Conservation (phyloP, 495 filamentous ascomycete genomes). For the Glonium stellatum region DNA sequence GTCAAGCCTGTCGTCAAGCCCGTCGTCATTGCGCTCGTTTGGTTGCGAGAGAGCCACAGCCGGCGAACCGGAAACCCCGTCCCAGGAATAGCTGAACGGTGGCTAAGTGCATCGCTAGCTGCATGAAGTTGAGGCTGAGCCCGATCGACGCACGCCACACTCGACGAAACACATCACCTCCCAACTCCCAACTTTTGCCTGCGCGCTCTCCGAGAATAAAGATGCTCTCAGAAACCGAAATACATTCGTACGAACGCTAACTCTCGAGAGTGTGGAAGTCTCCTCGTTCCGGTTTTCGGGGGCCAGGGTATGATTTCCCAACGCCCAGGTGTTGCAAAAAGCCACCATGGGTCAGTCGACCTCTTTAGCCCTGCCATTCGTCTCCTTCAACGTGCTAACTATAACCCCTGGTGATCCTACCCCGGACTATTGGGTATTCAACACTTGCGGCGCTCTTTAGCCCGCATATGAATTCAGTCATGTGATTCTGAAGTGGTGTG, state of each 20-base stretch:
- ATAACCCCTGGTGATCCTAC: background rate
- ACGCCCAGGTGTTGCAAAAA: slow-evolving; percentile 13
- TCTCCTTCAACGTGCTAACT: slow-evolving; percentile 14
- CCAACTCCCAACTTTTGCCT: background rate
- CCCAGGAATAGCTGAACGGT: slow-evolving; percentile 13
- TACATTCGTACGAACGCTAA: background rate
- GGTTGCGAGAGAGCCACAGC: background rate
- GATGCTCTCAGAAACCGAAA: background rate
- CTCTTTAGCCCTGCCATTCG: slow-evolving; percentile 17
- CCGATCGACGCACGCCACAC: slow-evolving; percentile 17
- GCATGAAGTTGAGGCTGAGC: slow-evolving; percentile 19
- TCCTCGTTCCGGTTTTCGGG: slow-evolving; percentile 12
- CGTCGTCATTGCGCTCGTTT: background rate
- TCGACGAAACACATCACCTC: slow-evolving; percentile 26
- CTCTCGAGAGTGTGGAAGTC: background rate
- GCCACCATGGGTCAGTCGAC: slow-evolving; percentile 10
- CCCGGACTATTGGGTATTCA: no score
- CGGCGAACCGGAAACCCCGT: slow-evolving; percentile 7
- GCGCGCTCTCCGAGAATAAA: slow-evolving; percentile 7
- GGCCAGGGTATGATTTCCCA: slow-evolving; percentile 14
- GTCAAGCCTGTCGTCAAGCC: background rate
- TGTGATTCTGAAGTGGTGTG: slow-evolving; percentile 11
- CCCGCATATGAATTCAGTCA: slow-evolving; percentile 14
- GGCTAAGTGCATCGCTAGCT: slow-evolving; percentile 10
- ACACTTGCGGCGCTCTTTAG: background rate